A percentile compares a stretch with the other conserved stretches of the same genome.
Evolutionary conservation across 2,329 filamentous ascomycete species (phyloP).

Genomic region (Lasiodiplodia citricola): DNA sequence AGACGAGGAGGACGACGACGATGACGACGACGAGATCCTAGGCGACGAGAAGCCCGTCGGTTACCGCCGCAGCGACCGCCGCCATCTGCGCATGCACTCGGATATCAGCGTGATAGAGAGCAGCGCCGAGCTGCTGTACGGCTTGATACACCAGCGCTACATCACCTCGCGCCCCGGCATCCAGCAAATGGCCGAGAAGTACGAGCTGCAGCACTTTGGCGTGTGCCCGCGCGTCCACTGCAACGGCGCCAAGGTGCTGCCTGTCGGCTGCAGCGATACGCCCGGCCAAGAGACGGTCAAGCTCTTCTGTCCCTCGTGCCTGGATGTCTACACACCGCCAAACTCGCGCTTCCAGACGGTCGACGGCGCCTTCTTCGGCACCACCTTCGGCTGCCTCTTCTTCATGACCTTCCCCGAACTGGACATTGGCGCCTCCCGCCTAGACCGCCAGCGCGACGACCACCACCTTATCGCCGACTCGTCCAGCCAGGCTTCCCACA

Average conservation of each 20-base stretch:
- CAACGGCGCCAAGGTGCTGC: slow-evolving; percentile 85
- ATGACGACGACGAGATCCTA: slow-evolving; percentile 58
- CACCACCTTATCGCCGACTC: slow-evolving; percentile 43
- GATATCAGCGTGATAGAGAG: slow-evolving; percentile 96
- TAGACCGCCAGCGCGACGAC: slow-evolving; percentile 46
- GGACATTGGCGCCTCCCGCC: slow-evolving; percentile 74
- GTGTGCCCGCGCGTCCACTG: slow-evolving; percentile 94
- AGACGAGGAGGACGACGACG: slow-evolving; percentile 71
- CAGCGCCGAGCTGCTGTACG: slow-evolving; percentile 97
- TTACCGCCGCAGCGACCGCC: slow-evolving; percentile 58
- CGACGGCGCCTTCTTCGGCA: slow-evolving; percentile 96
- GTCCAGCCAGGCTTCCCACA: slow-evolving; percentile 38
- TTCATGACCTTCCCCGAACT: slow-evolving; percentile 98
- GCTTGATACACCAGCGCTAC: slow-evolving; percentile 96
- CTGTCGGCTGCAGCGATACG: slow-evolving; percentile 91
- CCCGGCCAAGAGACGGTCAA: slow-evolving; percentile 98
- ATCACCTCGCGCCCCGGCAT: slow-evolving; percentile 96
- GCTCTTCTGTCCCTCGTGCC: slow-evolving; percentile 94
- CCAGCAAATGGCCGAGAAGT: slow-evolving; percentile 99
- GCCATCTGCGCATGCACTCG: slow-evolving; percentile 85
- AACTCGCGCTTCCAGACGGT: slow-evolving; percentile 98
- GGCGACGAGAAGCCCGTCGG: slow-evolving; percentile 63
- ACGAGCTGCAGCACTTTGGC: slow-evolving; percentile 95
- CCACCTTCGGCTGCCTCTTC: slow-evolving; percentile 95
- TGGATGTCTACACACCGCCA: slow-evolving; percentile 95